Evolutionary conservation across 306 rosid genomes (phyloP).

Genomic region (Corylus heterophylla): DNA sequence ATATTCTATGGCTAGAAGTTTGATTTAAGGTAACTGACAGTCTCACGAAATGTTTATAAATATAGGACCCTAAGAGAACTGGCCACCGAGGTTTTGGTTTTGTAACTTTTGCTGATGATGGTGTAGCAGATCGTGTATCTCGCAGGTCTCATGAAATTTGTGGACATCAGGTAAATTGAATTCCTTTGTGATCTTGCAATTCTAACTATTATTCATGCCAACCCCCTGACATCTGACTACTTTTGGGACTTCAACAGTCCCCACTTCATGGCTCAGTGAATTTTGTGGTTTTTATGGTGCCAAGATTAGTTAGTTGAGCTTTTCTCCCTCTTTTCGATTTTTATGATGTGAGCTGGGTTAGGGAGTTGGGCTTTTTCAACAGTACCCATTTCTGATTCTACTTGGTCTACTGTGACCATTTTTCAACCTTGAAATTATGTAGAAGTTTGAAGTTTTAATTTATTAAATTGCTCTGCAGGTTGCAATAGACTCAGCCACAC

Average conservation of each 20-base stretch:
- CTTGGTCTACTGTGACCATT: neutral
- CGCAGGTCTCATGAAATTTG: constrained; percentile 91
- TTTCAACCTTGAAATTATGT: neutral
- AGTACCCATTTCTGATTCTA: neutral
- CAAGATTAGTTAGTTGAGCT: neutral
- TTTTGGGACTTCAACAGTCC: neutral
- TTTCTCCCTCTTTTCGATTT: neutral
- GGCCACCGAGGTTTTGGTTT: constrained; percentile 98
- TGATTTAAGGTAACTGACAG: constrained; percentile 24
- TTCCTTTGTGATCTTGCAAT: constrained; percentile 5
- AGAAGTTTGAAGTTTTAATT: neutral
- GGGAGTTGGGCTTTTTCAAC: neutral
- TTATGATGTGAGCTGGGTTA: neutral
- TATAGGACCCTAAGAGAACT: constrained; percentile 82
- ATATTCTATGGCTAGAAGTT: neutral
- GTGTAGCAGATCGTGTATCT: constrained; percentile 90
- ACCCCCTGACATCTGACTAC: neutral
- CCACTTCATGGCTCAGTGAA: neutral
- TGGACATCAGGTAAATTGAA: constrained; percentile 73
- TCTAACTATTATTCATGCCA: neutral
- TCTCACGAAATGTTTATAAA: constrained; percentile 8
- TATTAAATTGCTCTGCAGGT: constrained; percentile 41
- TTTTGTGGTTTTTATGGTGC: neutral
- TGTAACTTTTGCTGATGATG: constrained; percentile 91
- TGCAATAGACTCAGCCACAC: constrained; percentile 83